A percentile compares a stretch with the other conserved stretches of the same genome.
Evolutionary conservation across 2,329 filamentous ascomycete species (phyloP).

Genomic region (Diaporthe capsici): DNA sequence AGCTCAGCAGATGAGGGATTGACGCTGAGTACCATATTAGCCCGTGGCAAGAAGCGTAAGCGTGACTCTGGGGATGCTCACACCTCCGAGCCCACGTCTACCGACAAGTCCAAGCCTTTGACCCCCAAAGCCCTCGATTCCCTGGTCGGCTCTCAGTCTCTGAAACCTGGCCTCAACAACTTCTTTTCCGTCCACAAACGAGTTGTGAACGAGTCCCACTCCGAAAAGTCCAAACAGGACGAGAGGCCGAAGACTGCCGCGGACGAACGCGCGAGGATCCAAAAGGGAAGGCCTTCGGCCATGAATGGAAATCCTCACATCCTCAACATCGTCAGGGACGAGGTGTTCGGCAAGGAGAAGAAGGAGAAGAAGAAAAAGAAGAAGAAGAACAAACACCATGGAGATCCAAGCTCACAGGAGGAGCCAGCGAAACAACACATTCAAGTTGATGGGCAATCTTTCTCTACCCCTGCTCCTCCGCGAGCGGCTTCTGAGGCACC

Average conservation of each 20-base stretch:
- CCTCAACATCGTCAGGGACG: neutral
- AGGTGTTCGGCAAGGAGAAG: neutral
- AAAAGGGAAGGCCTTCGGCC: neutral
- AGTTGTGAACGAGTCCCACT: neutral
- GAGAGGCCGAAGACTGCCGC: neutral
- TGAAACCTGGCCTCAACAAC: neutral
- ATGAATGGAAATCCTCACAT: neutral
- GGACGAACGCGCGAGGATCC: neutral
- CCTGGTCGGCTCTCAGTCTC: neutral
- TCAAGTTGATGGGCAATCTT: neutral
- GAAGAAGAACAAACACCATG: neutral
- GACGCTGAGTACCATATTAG: conserved; percentile 7
- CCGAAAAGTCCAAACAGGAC: neutral
- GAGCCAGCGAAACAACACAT: neutral
- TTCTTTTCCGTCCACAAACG: conserved; percentile 1
- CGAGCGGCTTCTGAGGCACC: neutral
- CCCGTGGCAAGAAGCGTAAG: conserved; percentile 23
- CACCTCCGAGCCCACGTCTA: neutral
- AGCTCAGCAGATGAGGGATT: conserved; percentile 11
- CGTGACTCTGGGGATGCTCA: neutral
- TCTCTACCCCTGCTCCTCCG: neutral
- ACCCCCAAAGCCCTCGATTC: neutral
- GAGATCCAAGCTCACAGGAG: too few species aligned
- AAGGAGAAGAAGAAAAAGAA: neutral
- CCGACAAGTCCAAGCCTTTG: neutral